Base-by-base conservation (phyloP, 1,139 yeast genomes). In the Eremothecium sinecaudum region DNA sequence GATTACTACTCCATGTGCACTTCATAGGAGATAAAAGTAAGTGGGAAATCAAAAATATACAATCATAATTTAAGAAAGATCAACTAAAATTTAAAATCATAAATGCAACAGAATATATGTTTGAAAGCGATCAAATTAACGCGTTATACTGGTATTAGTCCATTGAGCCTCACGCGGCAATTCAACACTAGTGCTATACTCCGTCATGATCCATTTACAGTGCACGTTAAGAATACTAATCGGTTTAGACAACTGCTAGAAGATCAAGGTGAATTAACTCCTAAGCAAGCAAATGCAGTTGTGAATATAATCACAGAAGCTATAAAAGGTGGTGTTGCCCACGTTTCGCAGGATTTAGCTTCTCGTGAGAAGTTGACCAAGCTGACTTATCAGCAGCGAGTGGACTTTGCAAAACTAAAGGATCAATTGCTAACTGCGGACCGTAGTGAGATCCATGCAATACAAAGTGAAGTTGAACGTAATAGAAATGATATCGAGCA, bases 371-470 rank as follows among this genome's bases (percentile, higher is more conserved):
- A 78, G 28, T 67, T 87, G 32, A 75, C 84, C 13, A 77, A 90
- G 42, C 73, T 87, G 47, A 79, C 95, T 5, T 90, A 90, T 58
- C 95, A 87, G 53, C 98, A 90, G 51, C 83, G 90, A 51, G 97
- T 90, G 20, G 96, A 87, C 58, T 90, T 90, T 67, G 93, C 95
- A 29, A 87, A 87, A 55, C 69, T 87, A 41, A 80, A 86, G 55
- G 94, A 94, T 23, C 97, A 87, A 57, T 67, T 87, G 35, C 87
- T 82, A 51, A 78, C 87, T 30, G 73, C 83, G 62, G 98, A 90
- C 61, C 77, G 79, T 54, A 71, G 86, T 10, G 97, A 90, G 49
- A 80, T 83, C 50, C 79, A 82, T 36, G 72, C 75, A 33, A 69
- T 90, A 40, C 79, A 79, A 50, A 82, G 81, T 48, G 97, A 90